Evolutionary conservation across 108 stramenopile species (phyloP).

Genomic region (Nannochloropsis oceanica): DNA sequence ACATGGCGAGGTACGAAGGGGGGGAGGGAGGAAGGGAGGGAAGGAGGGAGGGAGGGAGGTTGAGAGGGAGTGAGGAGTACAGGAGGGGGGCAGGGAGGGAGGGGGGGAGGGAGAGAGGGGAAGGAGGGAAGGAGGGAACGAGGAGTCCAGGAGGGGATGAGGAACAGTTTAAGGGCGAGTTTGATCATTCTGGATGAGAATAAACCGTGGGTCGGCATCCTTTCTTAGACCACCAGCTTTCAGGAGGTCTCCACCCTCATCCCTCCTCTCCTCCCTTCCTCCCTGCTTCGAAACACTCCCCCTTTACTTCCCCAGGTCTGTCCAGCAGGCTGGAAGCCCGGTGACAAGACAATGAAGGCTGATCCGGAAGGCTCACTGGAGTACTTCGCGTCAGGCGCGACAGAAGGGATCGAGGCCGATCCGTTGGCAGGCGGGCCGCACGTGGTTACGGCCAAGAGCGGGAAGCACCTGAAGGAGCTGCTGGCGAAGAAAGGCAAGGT

Average conservation of each 20-base stretch:
- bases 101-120: background rate
- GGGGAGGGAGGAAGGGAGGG: background rate
- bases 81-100: background rate
- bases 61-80: background rate
- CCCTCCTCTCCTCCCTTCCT: background rate
- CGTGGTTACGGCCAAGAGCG: background rate
- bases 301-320: conserved; percentile 10
- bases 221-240: background rate
- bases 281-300: background rate
- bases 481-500: background rate
- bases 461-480: background rate
- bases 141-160: background rate
- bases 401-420: background rate
- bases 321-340: conserved; percentile 44
- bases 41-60: background rate
- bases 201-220: too few relatives aligned
- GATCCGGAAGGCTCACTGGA: conserved; percentile 34
- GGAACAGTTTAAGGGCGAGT: too few relatives aligned
- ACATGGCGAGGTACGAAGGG: conserved; percentile 36
- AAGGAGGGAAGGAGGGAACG: background rate
- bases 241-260: background rate
- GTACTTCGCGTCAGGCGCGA: conserved; percentile 30
- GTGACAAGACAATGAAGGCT: conserved; percentile 39
- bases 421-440: background rate
- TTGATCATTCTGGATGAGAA: too few relatives aligned